Base-by-base conservation (phyloP, 257 asterid genomes). In the Anisodus acutangulus region DNA sequence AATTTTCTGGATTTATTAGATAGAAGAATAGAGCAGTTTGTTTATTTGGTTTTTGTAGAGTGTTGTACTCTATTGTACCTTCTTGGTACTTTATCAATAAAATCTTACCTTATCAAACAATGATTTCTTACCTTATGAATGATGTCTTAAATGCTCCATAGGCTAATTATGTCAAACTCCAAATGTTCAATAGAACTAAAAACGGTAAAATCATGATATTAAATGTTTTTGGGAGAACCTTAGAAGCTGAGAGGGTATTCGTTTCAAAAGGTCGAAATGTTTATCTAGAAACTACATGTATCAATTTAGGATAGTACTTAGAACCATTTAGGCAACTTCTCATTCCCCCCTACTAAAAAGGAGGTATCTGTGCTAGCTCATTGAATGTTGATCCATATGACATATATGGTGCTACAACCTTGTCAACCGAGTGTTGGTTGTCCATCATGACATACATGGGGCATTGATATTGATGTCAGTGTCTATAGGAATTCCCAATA, bases 81-180 rank as follows among this genome's bases (percentile, higher is more conserved):
- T 58, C 19, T 17, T 58, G 64, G 37, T 62, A 62, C 68, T 62
- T 62, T 62, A 62, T 62, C 68, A 62, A 62, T 26, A 64, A 64
- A 64, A 64, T 64, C 17, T 64, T 64, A 54, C 70, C 70, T 26
- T 64, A 26, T 64, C 43, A 64, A 64, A 26, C 16, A 64, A 64
- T 62, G 68, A 62, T 62, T 47, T 16, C 26, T 19, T 19, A 62
- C 68, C 68, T 60, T 62, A 62, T 19, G 68, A 62, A 62, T 62
- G 37, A 62, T 19, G 68, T 62, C 68, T 62, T 62, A 62, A 62
- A 19, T 62, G 37, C 15, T 62, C 37, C 68, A 9, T 62, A 19
- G 37, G 68, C 68, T 19, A 62, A 62, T 62, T 62, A 62, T n/a
- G 35, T 62, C 7, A 62, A 19, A 62, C 37, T 8, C 68, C 68